Percentiles rank a stretch among this genome's conserved stretches.
Conservation (phyloP, 495 filamentous ascomycete species). For the Neurospora sp. region DNA sequence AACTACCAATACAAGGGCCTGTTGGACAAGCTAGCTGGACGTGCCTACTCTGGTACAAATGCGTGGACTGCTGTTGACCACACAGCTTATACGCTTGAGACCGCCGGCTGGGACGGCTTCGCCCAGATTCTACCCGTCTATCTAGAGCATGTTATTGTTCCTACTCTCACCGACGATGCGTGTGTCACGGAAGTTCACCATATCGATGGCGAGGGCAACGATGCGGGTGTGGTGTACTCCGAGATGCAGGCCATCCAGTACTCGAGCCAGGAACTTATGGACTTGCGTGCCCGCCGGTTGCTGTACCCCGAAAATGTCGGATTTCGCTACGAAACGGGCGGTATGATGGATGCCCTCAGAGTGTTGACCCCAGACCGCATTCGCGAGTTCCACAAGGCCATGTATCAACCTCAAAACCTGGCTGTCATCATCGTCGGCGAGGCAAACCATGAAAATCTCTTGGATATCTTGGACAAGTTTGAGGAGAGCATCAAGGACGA, state of each 20-base stretch:
- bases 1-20: conserved; percentile 91
- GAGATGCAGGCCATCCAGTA: conserved; percentile 98
- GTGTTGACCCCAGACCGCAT: conserved; percentile 82
- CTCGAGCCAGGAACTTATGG: conserved; percentile 70
- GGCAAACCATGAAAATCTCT: conserved; percentile 69
- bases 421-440: conserved; percentile 85
- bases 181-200: conserved; percentile 97
- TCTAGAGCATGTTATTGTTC: conserved; percentile 85
- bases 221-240: conserved; percentile 96
- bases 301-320: conserved; percentile 84
- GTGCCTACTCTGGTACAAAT: conserved; percentile 90
- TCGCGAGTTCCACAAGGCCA: conserved; percentile 81
- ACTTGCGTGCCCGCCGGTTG: conserved; percentile 61
- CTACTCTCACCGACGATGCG: conserved; percentile 81
- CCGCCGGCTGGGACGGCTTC: conserved; percentile 94
- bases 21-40: conserved; percentile 82
- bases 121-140: conserved; percentile 91
- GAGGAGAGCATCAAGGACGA: conserved; percentile 76
- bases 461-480: conserved; percentile 74
- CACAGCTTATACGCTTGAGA: conserved; percentile 91
- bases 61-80: conserved; percentile 93
- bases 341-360: conserved; percentile 86
- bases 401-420: conserved; percentile 97
- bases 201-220: conserved; percentile 81
- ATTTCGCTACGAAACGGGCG: conserved; percentile 93